Evolutionary conservation across 23 red algal genomes (phyloP).

Genomic region (Gracilariopsis chorda): DNA sequence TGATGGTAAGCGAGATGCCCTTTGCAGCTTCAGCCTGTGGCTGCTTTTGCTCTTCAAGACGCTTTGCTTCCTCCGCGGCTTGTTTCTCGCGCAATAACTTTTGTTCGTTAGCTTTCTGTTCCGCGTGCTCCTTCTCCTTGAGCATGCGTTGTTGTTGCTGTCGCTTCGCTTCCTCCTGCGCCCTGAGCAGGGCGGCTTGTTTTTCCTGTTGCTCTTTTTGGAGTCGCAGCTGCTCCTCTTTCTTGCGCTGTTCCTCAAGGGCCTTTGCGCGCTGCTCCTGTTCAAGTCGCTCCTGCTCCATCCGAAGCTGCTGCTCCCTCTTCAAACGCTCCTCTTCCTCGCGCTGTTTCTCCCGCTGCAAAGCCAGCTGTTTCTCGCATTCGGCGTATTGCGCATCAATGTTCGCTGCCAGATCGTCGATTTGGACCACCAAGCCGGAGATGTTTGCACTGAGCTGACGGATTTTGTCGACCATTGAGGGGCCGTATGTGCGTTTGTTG

Average conservation of each 20-base stretch:
- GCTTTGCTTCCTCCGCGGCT: constrained; percentile 15
- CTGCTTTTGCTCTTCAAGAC: background rate
- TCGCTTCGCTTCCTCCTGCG: background rate
- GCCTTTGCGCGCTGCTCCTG: constrained; percentile 9
- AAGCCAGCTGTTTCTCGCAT: background rate
- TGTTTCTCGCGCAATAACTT: background rate
- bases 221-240: constrained; percentile 15
- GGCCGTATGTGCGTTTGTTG: constrained; percentile 58
- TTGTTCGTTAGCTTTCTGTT: background rate
- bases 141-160: constrained; percentile 5
- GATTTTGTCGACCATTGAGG: constrained; percentile 46
- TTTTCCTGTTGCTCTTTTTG: constrained; percentile 34
- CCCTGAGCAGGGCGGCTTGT: background rate
- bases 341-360: constrained; percentile 4
- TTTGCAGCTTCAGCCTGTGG: background rate
- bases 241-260: constrained; percentile 20
- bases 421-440: background rate
- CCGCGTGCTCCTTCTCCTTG: constrained; percentile 9
- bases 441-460: background rate
- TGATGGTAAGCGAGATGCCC: constrained; percentile 42
- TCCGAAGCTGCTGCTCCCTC: background rate
- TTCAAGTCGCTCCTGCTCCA: constrained; percentile 27
- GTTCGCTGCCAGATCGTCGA: background rate
- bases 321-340: background rate
- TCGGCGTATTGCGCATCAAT: constrained; percentile 1